Evolutionary conservation across 108 stramenopile species (phyloP).

Genomic region (Craspedostauros australis): DNA sequence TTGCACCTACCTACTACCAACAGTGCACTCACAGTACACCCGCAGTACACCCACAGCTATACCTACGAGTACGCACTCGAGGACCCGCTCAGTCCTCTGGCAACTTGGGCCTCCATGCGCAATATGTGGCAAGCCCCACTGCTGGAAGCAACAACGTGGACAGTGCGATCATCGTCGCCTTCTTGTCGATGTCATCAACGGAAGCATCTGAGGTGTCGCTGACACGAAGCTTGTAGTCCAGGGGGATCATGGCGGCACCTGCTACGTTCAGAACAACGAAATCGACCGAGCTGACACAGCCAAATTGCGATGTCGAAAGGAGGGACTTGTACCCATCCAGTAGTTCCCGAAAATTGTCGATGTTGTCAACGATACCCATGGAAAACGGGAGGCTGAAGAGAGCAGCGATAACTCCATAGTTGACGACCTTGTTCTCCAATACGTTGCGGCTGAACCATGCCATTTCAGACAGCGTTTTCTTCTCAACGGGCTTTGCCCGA

Average conservation of each 20-base stretch:
- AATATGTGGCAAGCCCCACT: constrained; percentile 47
- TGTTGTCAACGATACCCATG: background rate
- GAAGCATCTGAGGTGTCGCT: background rate
- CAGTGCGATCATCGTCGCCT: constrained; percentile 24
- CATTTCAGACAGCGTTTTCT: constrained; percentile 21
- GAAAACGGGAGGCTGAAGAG: constrained; percentile 4
- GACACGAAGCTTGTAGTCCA: constrained; percentile 40
- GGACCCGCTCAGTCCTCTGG: constrained; percentile 10
- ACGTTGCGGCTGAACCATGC: constrained; percentile 63
- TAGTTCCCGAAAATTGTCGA: background rate
- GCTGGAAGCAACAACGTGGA: constrained; percentile 44
- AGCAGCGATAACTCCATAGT: constrained; percentile 15
- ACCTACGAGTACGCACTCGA: too few species aligned
- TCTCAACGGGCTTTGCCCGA: constrained; percentile 24
- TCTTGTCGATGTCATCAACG: background rate
- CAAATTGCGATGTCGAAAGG: constrained; percentile 30
- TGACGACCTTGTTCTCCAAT: constrained; percentile 56
- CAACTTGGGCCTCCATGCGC: constrained; percentile 40
- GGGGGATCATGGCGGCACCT: constrained; percentile 44
- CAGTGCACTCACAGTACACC: too few species aligned
- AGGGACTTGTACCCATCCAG: constrained; percentile 10
- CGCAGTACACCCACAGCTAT: too few species aligned
- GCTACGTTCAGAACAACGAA: constrained; percentile 36
- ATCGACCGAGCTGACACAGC: constrained; percentile 46
- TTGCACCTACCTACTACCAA: too few species aligned